phyloP scores from a whole-genome alignment of 306 rosid species.

The Vicia sativa region DNA sequence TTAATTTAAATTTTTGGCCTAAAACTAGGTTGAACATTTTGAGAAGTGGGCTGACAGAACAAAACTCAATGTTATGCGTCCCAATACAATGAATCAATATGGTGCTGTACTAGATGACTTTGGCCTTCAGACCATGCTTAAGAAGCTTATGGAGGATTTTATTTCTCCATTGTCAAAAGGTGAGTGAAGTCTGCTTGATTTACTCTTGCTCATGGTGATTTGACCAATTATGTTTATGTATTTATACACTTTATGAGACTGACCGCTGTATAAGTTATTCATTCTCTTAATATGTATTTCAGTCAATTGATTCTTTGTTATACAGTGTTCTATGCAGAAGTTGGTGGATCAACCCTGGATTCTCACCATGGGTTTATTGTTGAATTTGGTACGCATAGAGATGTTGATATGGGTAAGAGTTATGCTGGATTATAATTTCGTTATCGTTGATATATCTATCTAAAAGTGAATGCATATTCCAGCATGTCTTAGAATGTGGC shows the following conservation, averaged over 20 bases:
- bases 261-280: background rate
- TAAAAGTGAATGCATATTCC: constrained; percentile 10
- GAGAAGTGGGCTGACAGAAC: constrained; percentile 69
- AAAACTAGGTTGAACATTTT: constrained; percentile 71
- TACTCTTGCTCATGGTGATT: constrained; percentile 16
- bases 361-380: constrained; percentile 60
- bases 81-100: constrained; percentile 77
- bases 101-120: constrained; percentile 93
- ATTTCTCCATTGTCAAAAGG: constrained; percentile 77
- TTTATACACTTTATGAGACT: constrained; percentile 20
- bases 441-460: constrained; percentile 4
- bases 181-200: constrained; percentile 37
- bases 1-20: constrained; percentile 36
- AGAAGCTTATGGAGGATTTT: constrained; percentile 65
- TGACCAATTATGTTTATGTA: constrained; percentile 29
- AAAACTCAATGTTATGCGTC: constrained; percentile 71
- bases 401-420: constrained; percentile 49
- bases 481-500: constrained; percentile 12
- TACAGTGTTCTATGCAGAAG: constrained; percentile 50
- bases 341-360: constrained; percentile 57
- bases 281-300: constrained; percentile 18
- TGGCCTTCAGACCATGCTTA: constrained; percentile 83
- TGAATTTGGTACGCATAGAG: constrained; percentile 50
- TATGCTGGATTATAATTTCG: constrained; percentile 33
- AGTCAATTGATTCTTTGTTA: constrained; percentile 20